Evolutionary conservation across 2,329 filamentous ascomycete species (phyloP).

Genomic region (Trichoderma sp.): DNA sequence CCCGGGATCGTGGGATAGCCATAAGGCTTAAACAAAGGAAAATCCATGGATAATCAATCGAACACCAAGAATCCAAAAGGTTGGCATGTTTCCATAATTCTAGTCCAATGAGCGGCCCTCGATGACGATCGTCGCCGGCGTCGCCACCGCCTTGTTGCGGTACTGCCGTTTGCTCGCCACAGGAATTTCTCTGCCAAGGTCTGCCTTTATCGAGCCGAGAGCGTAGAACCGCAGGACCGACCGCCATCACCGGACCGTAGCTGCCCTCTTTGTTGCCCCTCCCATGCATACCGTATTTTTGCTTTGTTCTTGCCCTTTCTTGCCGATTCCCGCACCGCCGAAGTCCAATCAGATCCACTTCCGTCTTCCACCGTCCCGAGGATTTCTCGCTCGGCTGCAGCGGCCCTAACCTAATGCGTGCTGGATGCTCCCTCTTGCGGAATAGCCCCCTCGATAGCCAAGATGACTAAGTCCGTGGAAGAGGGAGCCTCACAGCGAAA

Average conservation of each 20-base stretch:
- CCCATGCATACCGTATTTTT: neutral
- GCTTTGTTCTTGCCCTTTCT: neutral
- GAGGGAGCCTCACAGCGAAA: neutral
- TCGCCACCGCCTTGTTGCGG: slow-evolving; percentile 15
- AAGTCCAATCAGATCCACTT: slow-evolving; percentile 29
- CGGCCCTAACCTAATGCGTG: slow-evolving; percentile 13
- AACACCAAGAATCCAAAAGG: neutral
- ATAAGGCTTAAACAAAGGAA: neutral
- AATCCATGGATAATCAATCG: neutral
- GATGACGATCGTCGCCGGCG: neutral
- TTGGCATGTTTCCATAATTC: neutral
- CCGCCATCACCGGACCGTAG: neutral
- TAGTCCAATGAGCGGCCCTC: neutral
- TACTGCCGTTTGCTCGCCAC: neutral
- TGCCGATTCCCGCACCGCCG: slow-evolving; percentile 28
- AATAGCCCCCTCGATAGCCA: neutral
- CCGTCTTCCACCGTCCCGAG: slow-evolving; percentile 28
- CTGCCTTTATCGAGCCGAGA: neutral
- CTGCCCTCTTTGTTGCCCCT: neutral
- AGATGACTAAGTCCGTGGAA: neutral
- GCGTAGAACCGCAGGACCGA: neutral
- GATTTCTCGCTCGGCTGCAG: slow-evolving; percentile 33
- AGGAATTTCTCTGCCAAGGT: neutral
- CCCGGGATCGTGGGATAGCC: slow-evolving; percentile 1
- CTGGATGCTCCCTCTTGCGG: slow-evolving; percentile 14